phyloP scores from a whole-genome alignment of 2,329 filamentous ascomycete species.

The Neonectria ditissima region DNA sequence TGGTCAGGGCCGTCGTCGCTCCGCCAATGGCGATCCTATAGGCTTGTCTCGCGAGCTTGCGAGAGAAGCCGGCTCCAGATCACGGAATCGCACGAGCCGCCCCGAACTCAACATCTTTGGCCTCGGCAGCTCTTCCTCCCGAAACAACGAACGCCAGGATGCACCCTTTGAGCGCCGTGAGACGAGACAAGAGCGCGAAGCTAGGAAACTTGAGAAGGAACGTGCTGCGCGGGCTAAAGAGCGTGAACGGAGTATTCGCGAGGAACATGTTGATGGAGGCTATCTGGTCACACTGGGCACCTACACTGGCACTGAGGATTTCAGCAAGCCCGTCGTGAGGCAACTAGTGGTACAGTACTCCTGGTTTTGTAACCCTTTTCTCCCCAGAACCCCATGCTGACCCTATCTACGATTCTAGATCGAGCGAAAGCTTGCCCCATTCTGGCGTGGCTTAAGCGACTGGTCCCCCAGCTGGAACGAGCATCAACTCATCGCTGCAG shows the following conservation, averaged over 20 bases:
- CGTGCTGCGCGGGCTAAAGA: constrained; percentile 81
- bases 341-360: constrained; percentile 82
- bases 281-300: constrained; percentile 94
- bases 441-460: constrained; percentile 94
- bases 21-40: constrained; percentile 36
- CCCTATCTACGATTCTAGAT: constrained; percentile 69
- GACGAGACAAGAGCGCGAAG: constrained; percentile 91
- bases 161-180: constrained; percentile 76
- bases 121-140: constrained; percentile 53
- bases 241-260: constrained; percentile 87
- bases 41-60: constrained; percentile 38
- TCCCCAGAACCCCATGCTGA: constrained; percentile 28
- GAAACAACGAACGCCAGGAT: constrained; percentile 54
- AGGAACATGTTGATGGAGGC: constrained; percentile 94
- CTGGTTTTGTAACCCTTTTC: neutral
- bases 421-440: constrained; percentile 90
- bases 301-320: constrained; percentile 93
- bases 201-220: constrained; percentile 85
- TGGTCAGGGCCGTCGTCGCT: constrained; percentile 38
- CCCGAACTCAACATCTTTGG: constrained; percentile 62
- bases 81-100: constrained; percentile 52
- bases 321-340: constrained; percentile 87
- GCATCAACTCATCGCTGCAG: constrained; percentile 92
- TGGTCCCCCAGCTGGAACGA: constrained; percentile 92
- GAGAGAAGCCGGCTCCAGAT: constrained; percentile 35